phyloP scores from a whole-genome alignment of 129 eudicot species.

The Escallonia rubra region DNA sequence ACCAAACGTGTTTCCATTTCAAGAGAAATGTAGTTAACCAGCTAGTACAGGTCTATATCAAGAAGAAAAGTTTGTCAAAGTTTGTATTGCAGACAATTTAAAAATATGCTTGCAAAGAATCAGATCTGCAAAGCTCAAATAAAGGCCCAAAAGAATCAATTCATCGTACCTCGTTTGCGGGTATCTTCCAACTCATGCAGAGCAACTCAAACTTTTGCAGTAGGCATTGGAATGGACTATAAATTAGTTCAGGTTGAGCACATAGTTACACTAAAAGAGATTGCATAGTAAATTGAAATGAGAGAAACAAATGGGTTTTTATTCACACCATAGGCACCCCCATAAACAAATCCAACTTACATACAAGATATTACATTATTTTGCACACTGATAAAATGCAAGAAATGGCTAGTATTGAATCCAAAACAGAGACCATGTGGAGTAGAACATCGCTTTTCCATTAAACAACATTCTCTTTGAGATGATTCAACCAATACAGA shows the following conservation, averaged over 20 bases:
- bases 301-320: slow-evolving; percentile 12
- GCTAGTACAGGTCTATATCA: too few relatives aligned
- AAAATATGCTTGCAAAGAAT: too few relatives aligned
- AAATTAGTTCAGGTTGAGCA: too few relatives aligned
- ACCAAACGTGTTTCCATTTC: too few relatives aligned
- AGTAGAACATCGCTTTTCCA: slow-evolving; percentile 8
- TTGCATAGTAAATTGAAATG: neutral
- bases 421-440: neutral
- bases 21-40: too few relatives aligned
- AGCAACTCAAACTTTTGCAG: neutral
- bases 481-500: slow-evolving; percentile 8
- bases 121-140: too few relatives aligned
- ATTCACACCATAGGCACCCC: slow-evolving; percentile 24
- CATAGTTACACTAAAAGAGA: neutral
- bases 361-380: slow-evolving; percentile 21
- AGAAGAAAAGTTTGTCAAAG: too few relatives aligned
- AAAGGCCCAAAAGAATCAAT: too few relatives aligned
- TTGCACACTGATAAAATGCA: slow-evolving; percentile 13
- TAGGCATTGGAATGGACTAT: too few relatives aligned
- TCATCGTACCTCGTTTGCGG: too few relatives aligned
- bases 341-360: slow-evolving; percentile 13
- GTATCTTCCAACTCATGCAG: neutral
- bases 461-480: slow-evolving; percentile 8
- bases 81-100: too few relatives aligned
- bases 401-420: slow-evolving; percentile 4